Evolutionary conservation across 2,329 filamentous ascomycete genomes (phyloP).

Genomic region (Domatiomyces globalis): DNA sequence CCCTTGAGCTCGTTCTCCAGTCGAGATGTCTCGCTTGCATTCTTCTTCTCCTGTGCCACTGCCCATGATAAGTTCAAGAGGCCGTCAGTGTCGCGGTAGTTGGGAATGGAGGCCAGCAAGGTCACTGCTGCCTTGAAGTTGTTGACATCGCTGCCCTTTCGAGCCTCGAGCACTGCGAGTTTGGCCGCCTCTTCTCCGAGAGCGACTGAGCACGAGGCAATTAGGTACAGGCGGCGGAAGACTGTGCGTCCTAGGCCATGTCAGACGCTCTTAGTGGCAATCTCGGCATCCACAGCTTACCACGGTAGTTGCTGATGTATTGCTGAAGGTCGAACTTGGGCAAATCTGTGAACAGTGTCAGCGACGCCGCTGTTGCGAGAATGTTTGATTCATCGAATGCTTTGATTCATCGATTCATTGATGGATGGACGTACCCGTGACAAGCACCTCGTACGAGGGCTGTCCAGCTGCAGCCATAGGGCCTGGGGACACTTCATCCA

Average conservation of each 20-base stretch:
- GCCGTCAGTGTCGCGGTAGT: slow-evolving; percentile 55
- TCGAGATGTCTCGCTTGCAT: slow-evolving; percentile 56
- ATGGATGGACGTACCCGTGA: neutral
- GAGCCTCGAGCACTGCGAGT: slow-evolving; percentile 60
- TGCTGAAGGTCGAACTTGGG: slow-evolving; percentile 86
- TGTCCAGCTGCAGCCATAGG: neutral
- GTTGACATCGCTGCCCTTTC: slow-evolving; percentile 56
- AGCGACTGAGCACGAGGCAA: slow-evolving; percentile 62
- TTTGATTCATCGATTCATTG: neutral
- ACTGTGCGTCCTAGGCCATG: slow-evolving; percentile 55
- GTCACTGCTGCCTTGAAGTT: slow-evolving; percentile 58
- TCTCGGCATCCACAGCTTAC: slow-evolving; percentile 33
- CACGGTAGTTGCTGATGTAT: slow-evolving; percentile 79
- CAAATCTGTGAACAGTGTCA: slow-evolving; percentile 38
- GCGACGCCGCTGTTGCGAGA: slow-evolving; percentile 1
- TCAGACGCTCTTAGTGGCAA: neutral
- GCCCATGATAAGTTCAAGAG: slow-evolving; percentile 59
- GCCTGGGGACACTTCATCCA: neutral
- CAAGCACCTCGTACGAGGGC: neutral
- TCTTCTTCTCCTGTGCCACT: slow-evolving; percentile 49
- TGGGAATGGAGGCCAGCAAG: slow-evolving; percentile 43
- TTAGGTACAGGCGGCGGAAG: slow-evolving; percentile 65
- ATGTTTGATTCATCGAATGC: neutral
- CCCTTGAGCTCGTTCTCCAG: slow-evolving; percentile 74
- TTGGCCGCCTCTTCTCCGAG: slow-evolving; percentile 70